Conservation (phyloP, 169 alveolate species). For the Plasmodium vivax region DNA sequence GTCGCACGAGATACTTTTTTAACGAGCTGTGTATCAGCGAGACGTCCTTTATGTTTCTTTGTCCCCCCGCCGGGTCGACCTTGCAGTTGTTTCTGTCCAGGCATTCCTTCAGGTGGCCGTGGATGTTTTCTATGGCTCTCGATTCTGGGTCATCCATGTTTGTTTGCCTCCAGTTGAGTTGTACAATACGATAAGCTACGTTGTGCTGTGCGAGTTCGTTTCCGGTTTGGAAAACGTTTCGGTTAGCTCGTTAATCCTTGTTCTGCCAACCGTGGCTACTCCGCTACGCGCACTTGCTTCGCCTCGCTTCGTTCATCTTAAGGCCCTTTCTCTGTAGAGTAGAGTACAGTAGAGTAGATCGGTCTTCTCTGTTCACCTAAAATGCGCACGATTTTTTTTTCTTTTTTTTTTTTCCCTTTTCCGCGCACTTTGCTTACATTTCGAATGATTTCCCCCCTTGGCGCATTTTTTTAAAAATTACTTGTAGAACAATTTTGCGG, state of each 20-base stretch:
- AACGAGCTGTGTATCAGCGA: conserved; percentile 28
- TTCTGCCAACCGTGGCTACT: neutral
- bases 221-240: neutral
- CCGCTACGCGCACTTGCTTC: neutral
- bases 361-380: neutral
- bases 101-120: conserved; percentile 29
- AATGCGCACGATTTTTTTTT: neutral
- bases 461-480: neutral
- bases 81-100: neutral
- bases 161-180: neutral
- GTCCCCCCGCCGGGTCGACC: neutral
- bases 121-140: conserved; percentile 42
- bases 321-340: neutral
- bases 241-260: neutral
- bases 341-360: too few species aligned
- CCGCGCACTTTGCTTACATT: neutral
- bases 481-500: neutral
- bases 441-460: neutral
- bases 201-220: neutral
- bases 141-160: conserved; percentile 55
- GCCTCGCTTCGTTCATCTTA: neutral
- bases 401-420: neutral
- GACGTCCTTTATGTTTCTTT: conserved; percentile 12
- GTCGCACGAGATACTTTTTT: conserved; percentile 37
- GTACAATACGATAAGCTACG: neutral